Conservation (phyloP, 208 protist species). For the Wallacemonas sp. region DNA sequence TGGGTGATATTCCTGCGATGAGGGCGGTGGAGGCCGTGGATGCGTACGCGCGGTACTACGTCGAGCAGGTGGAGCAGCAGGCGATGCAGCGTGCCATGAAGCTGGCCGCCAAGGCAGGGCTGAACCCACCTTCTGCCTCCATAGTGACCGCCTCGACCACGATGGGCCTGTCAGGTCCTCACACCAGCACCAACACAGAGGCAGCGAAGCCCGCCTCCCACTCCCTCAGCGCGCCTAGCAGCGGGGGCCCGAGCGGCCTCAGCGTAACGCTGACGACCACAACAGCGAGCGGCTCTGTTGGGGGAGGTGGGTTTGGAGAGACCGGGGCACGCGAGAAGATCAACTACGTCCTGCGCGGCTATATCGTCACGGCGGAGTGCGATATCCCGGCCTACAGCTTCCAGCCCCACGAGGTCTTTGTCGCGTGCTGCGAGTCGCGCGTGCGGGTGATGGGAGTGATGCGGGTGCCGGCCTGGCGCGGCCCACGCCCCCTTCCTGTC, state of each 20-base stretch:
- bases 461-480: background rate
- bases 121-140: background rate
- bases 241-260: no score
- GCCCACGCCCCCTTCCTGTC: background rate
- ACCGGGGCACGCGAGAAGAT: conserved; percentile 16
- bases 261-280: no score
- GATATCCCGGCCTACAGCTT: conserved; percentile 25
- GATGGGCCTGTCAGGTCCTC: background rate
- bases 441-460: conserved; percentile 35
- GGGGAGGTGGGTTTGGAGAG: background rate
- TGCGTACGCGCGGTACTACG: conserved; percentile 37
- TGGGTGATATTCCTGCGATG: conserved; percentile 21
- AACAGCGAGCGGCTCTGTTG: background rate
- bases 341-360: conserved; percentile 52
- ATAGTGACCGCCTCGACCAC: background rate
- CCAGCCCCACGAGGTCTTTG: conserved; percentile 49
- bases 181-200: background rate
- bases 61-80: conserved; percentile 29
- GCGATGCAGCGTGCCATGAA: conserved; percentile 28
- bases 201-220: background rate
- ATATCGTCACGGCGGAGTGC: conserved; percentile 24
- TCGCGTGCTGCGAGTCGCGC: conserved; percentile 43
- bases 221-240: no score
- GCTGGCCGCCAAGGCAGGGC: background rate
- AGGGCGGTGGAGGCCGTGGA: conserved; percentile 23